These are phyloP conservation scores for Lonicera japonica DNA, from an alignment of 129 eudicot genomes.

Conservation along the genomic window DNA sequence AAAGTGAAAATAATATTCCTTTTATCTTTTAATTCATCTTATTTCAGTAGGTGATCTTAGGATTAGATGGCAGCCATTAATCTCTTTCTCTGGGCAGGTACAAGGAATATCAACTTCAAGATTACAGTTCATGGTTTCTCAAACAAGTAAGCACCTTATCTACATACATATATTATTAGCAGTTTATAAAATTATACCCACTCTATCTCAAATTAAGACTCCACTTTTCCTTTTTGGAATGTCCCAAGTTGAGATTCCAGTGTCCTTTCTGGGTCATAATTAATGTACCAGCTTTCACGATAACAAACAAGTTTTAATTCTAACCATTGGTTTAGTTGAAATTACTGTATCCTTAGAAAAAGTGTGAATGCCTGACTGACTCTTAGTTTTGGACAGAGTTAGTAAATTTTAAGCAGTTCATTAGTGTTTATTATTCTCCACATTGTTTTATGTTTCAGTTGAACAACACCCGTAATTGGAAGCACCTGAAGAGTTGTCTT, in stretches of 20 bases:
- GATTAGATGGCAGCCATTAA: background rate
- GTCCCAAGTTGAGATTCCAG: no score
- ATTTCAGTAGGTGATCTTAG: background rate
- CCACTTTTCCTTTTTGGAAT: no score
- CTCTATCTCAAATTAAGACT: no score
- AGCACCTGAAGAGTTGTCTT: conserved; percentile 72
- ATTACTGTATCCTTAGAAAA: no score
- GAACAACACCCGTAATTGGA: conserved; percentile 72
- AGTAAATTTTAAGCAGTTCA: background rate
- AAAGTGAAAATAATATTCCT: background rate
- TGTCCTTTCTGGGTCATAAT: background rate
- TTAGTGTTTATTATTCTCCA: background rate
- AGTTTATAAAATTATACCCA: background rate
- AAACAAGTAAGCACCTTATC: conserved; percentile 43
- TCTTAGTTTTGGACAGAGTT: no score
- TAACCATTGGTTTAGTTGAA: no score
- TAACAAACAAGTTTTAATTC: no score
- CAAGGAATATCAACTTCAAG: conserved; percentile 93
- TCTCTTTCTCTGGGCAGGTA: conserved; percentile 43
- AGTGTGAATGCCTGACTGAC: no score
- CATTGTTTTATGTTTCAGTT: conserved; percentile 45
- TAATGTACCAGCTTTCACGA: background rate
- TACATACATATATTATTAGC: background rate
- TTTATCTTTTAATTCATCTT: background rate
- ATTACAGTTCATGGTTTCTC: conserved; percentile 83